Percentiles rank a stretch among this genome's conserved stretches.
Evolutionary conservation across 2,329 filamentous ascomycete genomes (phyloP).

Genomic region (Keithomyces neogunnii): DNA sequence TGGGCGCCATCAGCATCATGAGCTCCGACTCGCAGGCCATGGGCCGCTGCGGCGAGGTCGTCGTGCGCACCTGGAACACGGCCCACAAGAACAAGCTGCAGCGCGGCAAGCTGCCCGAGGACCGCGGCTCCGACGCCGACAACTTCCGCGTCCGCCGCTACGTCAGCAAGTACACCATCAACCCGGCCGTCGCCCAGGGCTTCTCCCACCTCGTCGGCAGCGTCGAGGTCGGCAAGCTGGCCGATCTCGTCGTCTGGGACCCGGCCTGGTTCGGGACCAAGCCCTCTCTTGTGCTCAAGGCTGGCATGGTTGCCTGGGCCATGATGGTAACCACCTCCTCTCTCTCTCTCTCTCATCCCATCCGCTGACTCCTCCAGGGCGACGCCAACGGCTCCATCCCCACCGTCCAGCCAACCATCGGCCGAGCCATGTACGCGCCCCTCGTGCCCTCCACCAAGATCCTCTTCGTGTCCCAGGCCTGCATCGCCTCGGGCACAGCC

Average conservation of each 20-base stretch:
- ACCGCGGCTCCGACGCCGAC: conserved; percentile 70
- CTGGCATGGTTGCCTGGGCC: conserved; percentile 72
- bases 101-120: conserved; percentile 67
- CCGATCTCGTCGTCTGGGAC: conserved; percentile 83
- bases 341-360: too few relatives aligned
- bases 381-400: conserved; percentile 80
- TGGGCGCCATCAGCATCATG: conserved; percentile 97
- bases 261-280: conserved; percentile 82
- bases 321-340: conserved; percentile 57
- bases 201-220: conserved; percentile 83
- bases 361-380: conserved; percentile 38
- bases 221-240: conserved; percentile 80
- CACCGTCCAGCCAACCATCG: conserved; percentile 75
- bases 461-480: conserved; percentile 72
- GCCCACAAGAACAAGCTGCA: conserved; percentile 95
- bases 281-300: conserved; percentile 74
- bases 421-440: conserved; percentile 78
- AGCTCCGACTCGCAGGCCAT: conserved; percentile 91
- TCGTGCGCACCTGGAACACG: conserved; percentile 91
- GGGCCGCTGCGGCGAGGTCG: conserved; percentile 91
- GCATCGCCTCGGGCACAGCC: conserved; percentile 58
- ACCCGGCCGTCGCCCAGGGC: conserved; percentile 84
- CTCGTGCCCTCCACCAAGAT: conserved; percentile 65
- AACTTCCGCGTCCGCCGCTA: conserved; percentile 92
- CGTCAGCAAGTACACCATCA: conserved; percentile 92